Percentiles rank a stretch among this genome's conserved stretches.
Conservation (phyloP, 495 filamentous ascomycete species). For the Aspergillus leporis region DNA sequence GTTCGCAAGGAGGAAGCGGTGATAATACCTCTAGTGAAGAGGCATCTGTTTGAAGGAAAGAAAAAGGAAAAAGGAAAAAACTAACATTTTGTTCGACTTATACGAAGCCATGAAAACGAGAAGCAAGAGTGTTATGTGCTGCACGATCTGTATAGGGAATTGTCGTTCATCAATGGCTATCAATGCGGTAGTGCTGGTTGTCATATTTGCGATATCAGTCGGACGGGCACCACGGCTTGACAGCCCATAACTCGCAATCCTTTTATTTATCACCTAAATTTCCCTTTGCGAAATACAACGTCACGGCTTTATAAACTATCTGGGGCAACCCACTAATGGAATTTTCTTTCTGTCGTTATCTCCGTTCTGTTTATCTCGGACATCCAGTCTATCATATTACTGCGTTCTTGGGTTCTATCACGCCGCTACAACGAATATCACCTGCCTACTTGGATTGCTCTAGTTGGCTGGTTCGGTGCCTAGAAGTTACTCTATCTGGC, state of each 20-base stretch:
- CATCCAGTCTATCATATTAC: background rate
- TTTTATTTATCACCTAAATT: conserved; percentile 12
- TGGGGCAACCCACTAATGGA: conserved; percentile 40
- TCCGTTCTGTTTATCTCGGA: conserved; percentile 12
- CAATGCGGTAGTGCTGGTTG: conserved; percentile 10
- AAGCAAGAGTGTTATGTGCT: conserved; percentile 41
- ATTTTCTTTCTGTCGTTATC: conserved; percentile 28
- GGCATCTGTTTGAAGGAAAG: background rate
- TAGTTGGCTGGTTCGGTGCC: background rate
- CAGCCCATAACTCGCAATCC: conserved; percentile 4
- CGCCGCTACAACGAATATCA: conserved; percentile 1
- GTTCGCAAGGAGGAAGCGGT: background rate
- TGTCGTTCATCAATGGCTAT: conserved; percentile 8
- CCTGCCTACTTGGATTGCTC: background rate
- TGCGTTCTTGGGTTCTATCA: conserved; percentile 22
- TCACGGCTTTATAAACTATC: conserved; percentile 34
- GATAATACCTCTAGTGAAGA: background rate
- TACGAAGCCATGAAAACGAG: conserved; percentile 35
- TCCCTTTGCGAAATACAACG: conserved; percentile 17
- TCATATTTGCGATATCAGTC: conserved; percentile 7
- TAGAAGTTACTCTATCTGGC: background rate
- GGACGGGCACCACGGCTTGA: conserved; percentile 2
- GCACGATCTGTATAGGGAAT: conserved; percentile 31
- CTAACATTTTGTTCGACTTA: conserved; percentile 16
- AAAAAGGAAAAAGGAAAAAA: conserved; percentile 3